Evolutionary conservation across 805 yeast genomes (phyloP), one percentile per base, ranked within the genome.

Genomic region (Saccharomycopsis olivae): DNA sequence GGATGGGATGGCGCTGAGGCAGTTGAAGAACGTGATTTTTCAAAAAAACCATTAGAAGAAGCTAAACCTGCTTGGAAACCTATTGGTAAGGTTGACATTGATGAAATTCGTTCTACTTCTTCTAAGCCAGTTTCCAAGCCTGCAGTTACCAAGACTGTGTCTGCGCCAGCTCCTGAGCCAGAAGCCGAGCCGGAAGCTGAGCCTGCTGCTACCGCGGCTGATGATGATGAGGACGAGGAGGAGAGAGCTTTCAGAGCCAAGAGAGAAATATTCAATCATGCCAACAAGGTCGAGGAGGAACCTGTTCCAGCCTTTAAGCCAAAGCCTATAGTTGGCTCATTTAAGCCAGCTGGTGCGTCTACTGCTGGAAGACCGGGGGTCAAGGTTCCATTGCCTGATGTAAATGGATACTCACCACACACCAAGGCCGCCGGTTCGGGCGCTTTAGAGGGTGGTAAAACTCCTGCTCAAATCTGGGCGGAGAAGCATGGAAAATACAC

Each of bases 381-480:
- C 3, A 29, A 24, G 9, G 39, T 23, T 31, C 27, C 40, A 11
- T 33, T 43, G 14, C 46, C 46, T 9, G 16, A 19, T n/a, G 35
- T 16, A 15, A 19, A 11, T 29, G 43, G 39, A 44, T 59, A 68
- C 3, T 68, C 70, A 34, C 75, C 77, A 39, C 89, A 85, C 29
- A 61, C 75, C 36, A 67, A 73, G 21, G 65, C 71, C 53, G 20
- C 24, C 6, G 16, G 20, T 9, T 51, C 79, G 72, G 56, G 92
- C 73, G 47, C 62, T 78, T 15, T 35, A 39, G 71, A 71, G 46
- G 72, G 69, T 46, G 96, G 95, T 46, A 83, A 85, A 59, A 82
- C 95, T 5, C 96, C 96, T 18, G 96, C 96, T 21, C 96, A 87
- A 62, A 53, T 84, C 21, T 87, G 96, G 96, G 96, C 96, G 18